phyloP scores from a whole-genome alignment of 352 stramenopile genomes.

The Bremia lactucae region DNA sequence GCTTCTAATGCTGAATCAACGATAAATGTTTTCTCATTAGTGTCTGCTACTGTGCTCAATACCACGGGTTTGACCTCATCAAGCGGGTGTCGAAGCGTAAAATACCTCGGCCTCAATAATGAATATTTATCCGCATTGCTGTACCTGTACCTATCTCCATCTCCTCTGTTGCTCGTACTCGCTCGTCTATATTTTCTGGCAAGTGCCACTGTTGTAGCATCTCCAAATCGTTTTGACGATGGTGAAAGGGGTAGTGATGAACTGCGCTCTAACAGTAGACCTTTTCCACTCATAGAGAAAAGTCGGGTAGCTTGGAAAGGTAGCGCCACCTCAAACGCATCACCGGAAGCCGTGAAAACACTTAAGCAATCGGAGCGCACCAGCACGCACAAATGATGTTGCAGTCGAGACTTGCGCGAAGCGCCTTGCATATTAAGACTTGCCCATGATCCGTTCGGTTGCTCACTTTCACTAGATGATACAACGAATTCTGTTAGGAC shows the following conservation, averaged over 20 bases:
- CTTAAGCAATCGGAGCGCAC: slow-evolving; percentile 58
- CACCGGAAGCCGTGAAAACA: slow-evolving; percentile 47
- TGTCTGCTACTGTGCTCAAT: slow-evolving; percentile 1
- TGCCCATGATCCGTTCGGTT: not conserved
- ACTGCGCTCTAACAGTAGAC: slow-evolving; percentile 57
- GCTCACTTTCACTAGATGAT: not conserved
- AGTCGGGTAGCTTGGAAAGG: slow-evolving; percentile 62
- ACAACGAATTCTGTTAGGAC: slow-evolving; percentile 36
- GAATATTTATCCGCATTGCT: slow-evolving; percentile 7
- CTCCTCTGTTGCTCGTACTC: slow-evolving; percentile 28
- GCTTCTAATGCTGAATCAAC: slow-evolving; percentile 44
- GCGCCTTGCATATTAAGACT: slow-evolving; percentile 1
- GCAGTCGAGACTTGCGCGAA: slow-evolving; percentile 2
- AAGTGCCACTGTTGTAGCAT: slow-evolving; percentile 20
- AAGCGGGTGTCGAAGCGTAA: slow-evolving; percentile 61
- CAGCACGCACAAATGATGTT: slow-evolving; percentile 48
- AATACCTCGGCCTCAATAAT: slow-evolving; percentile 38
- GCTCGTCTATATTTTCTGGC: slow-evolving; percentile 21
- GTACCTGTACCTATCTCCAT: slow-evolving; percentile 25
- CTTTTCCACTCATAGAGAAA: slow-evolving; percentile 28
- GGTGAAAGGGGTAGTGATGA: slow-evolving; percentile 15
- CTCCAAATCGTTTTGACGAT: slow-evolving; percentile 21
- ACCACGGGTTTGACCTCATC: slow-evolving; percentile 69
- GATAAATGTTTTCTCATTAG: slow-evolving; percentile 20
- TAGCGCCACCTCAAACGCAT: slow-evolving; percentile 62